phyloP scores from a whole-genome alignment of 257 asterid species.

The Verbascum thapsus region DNA sequence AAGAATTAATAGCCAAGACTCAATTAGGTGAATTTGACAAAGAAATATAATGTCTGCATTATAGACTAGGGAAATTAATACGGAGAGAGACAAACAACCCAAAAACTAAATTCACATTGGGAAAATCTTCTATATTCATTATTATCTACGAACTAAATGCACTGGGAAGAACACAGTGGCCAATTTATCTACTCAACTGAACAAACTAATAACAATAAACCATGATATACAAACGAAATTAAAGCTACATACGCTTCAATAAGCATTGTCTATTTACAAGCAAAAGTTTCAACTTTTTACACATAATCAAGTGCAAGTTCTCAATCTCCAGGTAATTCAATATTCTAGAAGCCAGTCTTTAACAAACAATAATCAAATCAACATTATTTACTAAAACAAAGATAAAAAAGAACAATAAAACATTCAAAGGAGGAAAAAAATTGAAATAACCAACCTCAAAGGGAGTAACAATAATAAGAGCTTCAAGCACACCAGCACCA shows the following conservation, averaged over 20 bases:
- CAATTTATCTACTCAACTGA: background rate
- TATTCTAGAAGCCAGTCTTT: background rate
- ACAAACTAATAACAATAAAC: slow-evolving; percentile 3
- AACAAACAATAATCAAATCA: background rate
- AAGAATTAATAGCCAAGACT: background rate
- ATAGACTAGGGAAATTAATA: background rate
- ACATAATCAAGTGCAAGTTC: background rate
- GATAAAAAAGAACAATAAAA: background rate
- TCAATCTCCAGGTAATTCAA: slow-evolving; percentile 11
- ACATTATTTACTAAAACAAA: background rate
- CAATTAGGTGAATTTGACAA: background rate
- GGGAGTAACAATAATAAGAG: slow-evolving; percentile 91
- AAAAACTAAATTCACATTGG: background rate
- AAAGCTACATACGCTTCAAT: background rate
- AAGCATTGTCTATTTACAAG: background rate
- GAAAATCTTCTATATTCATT: background rate
- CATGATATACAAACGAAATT: background rate
- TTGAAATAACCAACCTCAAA: slow-evolving; percentile 67
- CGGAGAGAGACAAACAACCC: background rate
- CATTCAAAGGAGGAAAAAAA: background rate
- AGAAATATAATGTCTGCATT: background rate
- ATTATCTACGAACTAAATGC: background rate
- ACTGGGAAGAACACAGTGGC: slow-evolving; percentile 2
- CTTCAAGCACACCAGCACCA: slow-evolving; percentile 99
- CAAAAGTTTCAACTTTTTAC: background rate